These are phyloP conservation scores for Globisporangium sylvaticum DNA, from an alignment of 352 stramenopile species.

Conservation along the genomic window DNA sequence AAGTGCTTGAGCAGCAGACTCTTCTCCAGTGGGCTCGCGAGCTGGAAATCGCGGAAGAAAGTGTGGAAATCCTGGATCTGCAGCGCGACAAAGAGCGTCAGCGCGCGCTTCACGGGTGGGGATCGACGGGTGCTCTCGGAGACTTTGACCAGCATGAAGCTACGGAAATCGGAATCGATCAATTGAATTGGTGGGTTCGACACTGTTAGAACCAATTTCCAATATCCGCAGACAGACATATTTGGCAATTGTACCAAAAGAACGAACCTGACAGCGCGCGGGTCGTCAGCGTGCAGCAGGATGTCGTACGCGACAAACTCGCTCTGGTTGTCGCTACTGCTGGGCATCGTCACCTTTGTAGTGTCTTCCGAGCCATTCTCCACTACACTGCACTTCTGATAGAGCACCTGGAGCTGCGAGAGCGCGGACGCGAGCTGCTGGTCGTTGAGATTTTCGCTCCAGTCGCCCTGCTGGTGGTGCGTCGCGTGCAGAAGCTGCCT, in stretches of 20 bases:
- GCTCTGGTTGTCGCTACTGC: not conserved
- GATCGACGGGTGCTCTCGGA: conserved; percentile 18
- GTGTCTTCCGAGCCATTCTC: conserved; percentile 11
- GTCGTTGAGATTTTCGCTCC: conserved; percentile 70
- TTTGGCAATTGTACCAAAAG: not conserved
- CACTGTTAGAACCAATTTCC: not conserved
- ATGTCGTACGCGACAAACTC: conserved; percentile 60
- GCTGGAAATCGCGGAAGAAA: conserved; percentile 26
- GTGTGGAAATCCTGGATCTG: conserved; percentile 40
- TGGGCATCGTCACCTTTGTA: not conserved
- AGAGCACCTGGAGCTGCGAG: conserved; percentile 44
- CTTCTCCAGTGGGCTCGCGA: conserved; percentile 36
- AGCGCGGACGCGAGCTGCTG: conserved; percentile 65
- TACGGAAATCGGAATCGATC: not conserved
- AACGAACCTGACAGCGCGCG: conserved; percentile 33
- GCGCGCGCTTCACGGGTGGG: conserved; percentile 27
- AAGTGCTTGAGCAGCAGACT: conserved; percentile 37
- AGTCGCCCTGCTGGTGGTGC: conserved; percentile 24
- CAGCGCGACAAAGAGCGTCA: conserved; percentile 48
- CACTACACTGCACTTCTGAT: conserved; percentile 7
- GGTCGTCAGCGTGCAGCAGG: conserved; percentile 50
- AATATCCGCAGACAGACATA: not conserved
- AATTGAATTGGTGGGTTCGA: not conserved
- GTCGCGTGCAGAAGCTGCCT: conserved; percentile 27
- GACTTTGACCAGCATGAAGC: conserved; percentile 35